Evolutionary conservation across 306 rosid species (phyloP).

Genomic region (Coriaria nepalensis): DNA sequence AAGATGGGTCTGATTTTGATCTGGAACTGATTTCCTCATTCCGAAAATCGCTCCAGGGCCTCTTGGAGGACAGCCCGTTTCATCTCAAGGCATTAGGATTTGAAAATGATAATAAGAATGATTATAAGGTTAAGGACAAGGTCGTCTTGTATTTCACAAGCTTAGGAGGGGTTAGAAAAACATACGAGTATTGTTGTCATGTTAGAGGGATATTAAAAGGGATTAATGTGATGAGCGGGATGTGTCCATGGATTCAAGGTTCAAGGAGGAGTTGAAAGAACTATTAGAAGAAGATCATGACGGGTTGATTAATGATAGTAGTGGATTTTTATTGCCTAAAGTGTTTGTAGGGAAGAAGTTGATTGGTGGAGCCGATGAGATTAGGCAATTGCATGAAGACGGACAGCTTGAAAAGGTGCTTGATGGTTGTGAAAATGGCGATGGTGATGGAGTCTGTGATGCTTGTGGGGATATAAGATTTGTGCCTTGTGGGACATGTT

Average conservation of each 20-base stretch:
- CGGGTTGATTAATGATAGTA: conserved; percentile 29
- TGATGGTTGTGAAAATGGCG: conserved; percentile 35
- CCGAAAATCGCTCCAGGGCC: conserved; percentile 29
- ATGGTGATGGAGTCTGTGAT: conserved; percentile 42
- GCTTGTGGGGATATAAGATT: conserved; percentile 82
- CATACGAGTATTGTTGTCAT: conserved; percentile 77
- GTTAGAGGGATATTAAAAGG: conserved; percentile 58
- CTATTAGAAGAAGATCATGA: conserved; percentile 27
- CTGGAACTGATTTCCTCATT: conserved; percentile 37
- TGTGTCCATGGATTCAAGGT: conserved; percentile 81
- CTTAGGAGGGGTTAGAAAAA: conserved; percentile 69
- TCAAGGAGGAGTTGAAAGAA: conserved; percentile 70
- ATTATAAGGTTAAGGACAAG: conserved; percentile 18
- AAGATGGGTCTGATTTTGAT: conserved; percentile 33
- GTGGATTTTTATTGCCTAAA: conserved; percentile 49
- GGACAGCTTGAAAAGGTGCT: conserved; percentile 65
- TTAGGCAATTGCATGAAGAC: conserved; percentile 52
- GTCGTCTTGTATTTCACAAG: conserved; percentile 75
- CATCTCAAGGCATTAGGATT: conserved; percentile 2
- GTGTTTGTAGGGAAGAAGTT: conserved; percentile 52
- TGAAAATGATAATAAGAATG: neutral
- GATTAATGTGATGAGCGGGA: conserved; percentile 73
- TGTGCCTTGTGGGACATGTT: conserved; percentile 79
- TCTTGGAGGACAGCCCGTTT: conserved; percentile 10
- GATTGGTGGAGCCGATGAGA: conserved; percentile 80